These are phyloP conservation scores for Debaryomyces singareniensis DNA, from an alignment of 1,139 yeast genomes.

Conservation along the genomic window DNA sequence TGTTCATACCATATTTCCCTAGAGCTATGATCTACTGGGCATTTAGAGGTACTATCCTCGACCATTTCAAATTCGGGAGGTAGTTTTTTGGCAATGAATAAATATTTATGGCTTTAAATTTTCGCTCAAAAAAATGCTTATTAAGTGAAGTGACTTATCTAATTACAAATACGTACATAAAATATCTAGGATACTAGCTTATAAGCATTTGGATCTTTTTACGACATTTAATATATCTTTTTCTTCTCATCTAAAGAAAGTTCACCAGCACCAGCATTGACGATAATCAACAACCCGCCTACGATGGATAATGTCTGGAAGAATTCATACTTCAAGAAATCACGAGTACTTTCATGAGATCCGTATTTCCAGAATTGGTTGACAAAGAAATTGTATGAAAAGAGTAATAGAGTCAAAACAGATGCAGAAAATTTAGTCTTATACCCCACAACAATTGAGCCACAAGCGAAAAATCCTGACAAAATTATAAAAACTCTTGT, in stretches of 20 bases:
- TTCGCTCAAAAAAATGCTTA: too few species aligned
- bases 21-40: conserved; percentile 21
- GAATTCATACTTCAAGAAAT: conserved; percentile 85
- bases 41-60: conserved; percentile 13
- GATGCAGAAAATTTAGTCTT: conserved; percentile 90
- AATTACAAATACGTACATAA: too few species aligned
- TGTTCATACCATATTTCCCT: conserved; percentile 14
- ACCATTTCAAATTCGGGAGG: too few species aligned
- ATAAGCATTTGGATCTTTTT: not conserved
- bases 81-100: too few species aligned
- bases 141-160: too few species aligned
- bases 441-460: conserved; percentile 84
- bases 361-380: conserved; percentile 88
- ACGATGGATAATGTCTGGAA: conserved; percentile 93
- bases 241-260: conserved; percentile 93
- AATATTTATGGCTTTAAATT: too few species aligned
- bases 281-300: conserved; percentile 87
- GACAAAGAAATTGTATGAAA: conserved; percentile 69
- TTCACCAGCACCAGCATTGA: conserved; percentile 95
- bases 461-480: conserved; percentile 66
- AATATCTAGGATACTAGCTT: too few species aligned
- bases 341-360: conserved; percentile 71
- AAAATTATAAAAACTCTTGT: conserved; percentile 60
- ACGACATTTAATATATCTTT: conserved; percentile 64
- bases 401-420: conserved; percentile 64